A percentile compares a stretch with the other conserved stretches of the same genome.
Evolutionary conservation across 768 basidiomycete species (phyloP).

Genomic region (Lentinula raphanica): DNA sequence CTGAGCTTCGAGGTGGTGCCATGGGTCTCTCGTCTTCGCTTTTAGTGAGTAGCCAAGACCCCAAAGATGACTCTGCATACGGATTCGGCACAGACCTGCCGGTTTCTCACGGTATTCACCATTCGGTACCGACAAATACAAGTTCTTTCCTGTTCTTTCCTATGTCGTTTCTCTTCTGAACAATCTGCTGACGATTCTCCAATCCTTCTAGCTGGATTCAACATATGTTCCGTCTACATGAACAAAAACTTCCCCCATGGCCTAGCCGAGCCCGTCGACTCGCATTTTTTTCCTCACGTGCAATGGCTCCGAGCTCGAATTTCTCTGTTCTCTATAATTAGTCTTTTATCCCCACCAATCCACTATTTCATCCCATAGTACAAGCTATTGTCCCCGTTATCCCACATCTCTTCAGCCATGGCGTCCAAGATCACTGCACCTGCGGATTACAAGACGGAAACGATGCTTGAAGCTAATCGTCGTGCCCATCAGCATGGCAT

Average conservation of each 20-base stretch:
- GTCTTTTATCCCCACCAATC: background rate
- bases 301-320: too few species aligned
- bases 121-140: background rate
- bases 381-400: background rate
- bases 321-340: background rate
- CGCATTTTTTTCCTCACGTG: background rate
- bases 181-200: background rate
- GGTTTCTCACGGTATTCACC: background rate
- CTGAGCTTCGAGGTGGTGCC: slow-evolving; percentile 69
- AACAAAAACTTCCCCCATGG: background rate
- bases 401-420: background rate
- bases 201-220: background rate
- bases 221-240: background rate
- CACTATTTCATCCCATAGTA: background rate
- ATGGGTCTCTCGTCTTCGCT: slow-evolving; percentile 49
- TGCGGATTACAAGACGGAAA: slow-evolving; percentile 17
- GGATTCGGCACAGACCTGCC: background rate
- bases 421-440: slow-evolving; percentile 13
- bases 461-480: slow-evolving; percentile 24
- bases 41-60: background rate
- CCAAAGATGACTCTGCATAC: background rate
- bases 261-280: background rate
- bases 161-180: background rate
- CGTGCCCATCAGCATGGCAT: slow-evolving; percentile 29
- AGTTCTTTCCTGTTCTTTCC: background rate